A percentile compares a stretch with the other conserved stretches of the same genome.
Evolutionary conservation across 495 filamentous ascomycete genomes (phyloP).

Genomic region (Aspergillus sclerotioniger): DNA sequence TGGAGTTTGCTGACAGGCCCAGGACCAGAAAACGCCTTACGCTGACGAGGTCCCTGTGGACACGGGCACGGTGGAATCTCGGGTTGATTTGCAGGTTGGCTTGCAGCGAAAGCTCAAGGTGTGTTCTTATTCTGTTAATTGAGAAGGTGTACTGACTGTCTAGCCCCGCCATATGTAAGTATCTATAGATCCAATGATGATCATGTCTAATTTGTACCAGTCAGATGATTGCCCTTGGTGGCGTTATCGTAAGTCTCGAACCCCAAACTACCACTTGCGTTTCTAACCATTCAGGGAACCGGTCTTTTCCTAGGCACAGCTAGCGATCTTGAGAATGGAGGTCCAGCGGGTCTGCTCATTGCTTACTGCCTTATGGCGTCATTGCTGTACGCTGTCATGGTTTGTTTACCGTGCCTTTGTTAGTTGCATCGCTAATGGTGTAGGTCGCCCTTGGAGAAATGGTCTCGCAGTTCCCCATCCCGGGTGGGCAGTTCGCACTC

Average conservation of each 20-base stretch:
- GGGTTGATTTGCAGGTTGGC: background rate
- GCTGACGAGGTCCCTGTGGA: background rate
- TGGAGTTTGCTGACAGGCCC: background rate
- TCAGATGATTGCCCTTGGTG: background rate
- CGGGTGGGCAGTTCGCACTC: slow-evolving; percentile 2
- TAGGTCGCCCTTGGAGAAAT: slow-evolving; percentile 14
- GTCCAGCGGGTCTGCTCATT: slow-evolving; percentile 25
- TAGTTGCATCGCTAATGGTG: background rate
- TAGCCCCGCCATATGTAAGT: background rate
- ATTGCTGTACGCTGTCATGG: background rate
- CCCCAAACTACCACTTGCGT: background rate
- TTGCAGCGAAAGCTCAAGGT: background rate
- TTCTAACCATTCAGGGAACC: slow-evolving; percentile 10
- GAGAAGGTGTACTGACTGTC: background rate
- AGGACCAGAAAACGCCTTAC: background rate
- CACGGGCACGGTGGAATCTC: background rate
- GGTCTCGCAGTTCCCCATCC: slow-evolving; percentile 18
- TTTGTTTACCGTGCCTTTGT: background rate
- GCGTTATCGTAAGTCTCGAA: background rate
- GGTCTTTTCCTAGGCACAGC: slow-evolving; percentile 27
- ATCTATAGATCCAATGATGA: background rate
- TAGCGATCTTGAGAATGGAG: slow-evolving; percentile 21
- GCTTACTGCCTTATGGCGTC: slow-evolving; percentile 24
- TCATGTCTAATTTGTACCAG: background rate
- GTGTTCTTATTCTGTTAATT: background rate